Base-by-base conservation (phyloP, 768 basidiomycete species). In the Mycena epipterygia region DNA sequence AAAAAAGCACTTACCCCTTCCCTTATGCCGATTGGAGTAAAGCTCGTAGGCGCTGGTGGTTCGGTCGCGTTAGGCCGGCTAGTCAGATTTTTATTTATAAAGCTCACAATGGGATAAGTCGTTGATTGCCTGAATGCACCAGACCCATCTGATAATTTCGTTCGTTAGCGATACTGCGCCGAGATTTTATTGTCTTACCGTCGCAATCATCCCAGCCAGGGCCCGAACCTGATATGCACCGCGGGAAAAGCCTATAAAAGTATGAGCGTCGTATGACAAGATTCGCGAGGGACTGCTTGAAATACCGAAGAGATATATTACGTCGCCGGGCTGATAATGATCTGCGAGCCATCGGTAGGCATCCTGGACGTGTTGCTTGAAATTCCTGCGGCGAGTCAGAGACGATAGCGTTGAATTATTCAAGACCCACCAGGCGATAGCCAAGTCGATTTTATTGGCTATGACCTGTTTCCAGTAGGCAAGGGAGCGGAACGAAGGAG, bases 1-100 rank as follows among this genome's bases (percentile, higher is more conserved):
- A 41, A 17, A 17, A 41, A 44, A 7, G 21, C 3, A 21, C 41
- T 3, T 27, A 63, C 61, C n/a, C 41, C 42, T 35, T 9, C 49
- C 61, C 44, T 61, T 59, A 49, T 11, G 14, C 60, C 48, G 41
- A 2, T 37, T 32, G n/a, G 56, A 27, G 27, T 67, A 67, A 13
- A 67, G 37, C 19, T 67, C 68, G 30, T 64, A 70, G 3, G 68
- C 68, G 32, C 68, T 70, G 30, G 8, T 23, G 5, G 17, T 29
- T 32, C 11, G 9, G n/a, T 30, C 9, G n/a, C 30, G 48, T 53
- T 3, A 25, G n/a, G 5, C 6, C 4, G 25, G 32, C 8, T 1
- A n/a, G 7, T 27, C 30, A 8, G 29, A 13, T 37, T 41, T 48
- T 27, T n/a, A n/a, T 14, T 13, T 42, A 11, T 5, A 21, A 44